A percentile compares a stretch with the other conserved stretches of the same genome.
Conservation (phyloP, 768 basidiomycete genomes). For the Cystobasidium tubakii region DNA sequence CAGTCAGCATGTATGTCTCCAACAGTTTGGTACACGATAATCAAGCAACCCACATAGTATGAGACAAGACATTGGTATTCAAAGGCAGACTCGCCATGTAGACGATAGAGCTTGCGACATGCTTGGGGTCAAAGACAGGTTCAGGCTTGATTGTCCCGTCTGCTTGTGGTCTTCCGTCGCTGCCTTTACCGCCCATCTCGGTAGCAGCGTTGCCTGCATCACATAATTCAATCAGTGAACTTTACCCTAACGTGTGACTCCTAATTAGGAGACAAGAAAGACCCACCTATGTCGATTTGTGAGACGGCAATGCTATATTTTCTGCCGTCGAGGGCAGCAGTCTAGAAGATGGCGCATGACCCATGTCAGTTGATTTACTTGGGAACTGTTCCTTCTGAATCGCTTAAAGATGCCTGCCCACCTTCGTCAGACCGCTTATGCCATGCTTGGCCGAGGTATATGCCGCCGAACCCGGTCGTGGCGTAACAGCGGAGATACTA, state of each 20-base stretch:
- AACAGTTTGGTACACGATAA: no score
- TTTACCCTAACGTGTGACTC: no score
- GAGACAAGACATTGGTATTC: slow-evolving; percentile 63
- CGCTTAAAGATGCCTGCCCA: not conserved
- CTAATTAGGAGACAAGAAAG: no score
- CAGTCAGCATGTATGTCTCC: not conserved
- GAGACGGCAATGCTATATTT: slow-evolving; percentile 67
- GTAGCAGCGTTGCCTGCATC: slow-evolving; percentile 69
- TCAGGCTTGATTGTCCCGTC: slow-evolving; percentile 60
- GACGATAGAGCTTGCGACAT: slow-evolving; percentile 67
- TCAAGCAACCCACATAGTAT: slow-evolving; percentile 52
- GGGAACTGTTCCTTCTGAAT: no score
- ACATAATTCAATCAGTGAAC: not conserved
- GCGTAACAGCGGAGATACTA: slow-evolving; percentile 65
- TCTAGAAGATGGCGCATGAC: slow-evolving; percentile 45
- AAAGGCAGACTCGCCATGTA: slow-evolving; percentile 66
- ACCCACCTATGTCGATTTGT: slow-evolving; percentile 72
- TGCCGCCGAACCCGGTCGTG: slow-evolving; percentile 58
- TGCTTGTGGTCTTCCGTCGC: slow-evolving; percentile 61
- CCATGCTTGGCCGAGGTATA: slow-evolving; percentile 80
- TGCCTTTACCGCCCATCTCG: slow-evolving; percentile 55
- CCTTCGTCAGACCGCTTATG: slow-evolving; percentile 64
- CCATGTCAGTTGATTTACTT: no score
- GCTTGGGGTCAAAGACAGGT: slow-evolving; percentile 63
- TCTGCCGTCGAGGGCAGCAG: slow-evolving; percentile 69